Evolutionary conservation across 805 yeast genomes (phyloP), one percentile per base, ranked within the genome.

Genomic region (Candida patagonica): DNA sequence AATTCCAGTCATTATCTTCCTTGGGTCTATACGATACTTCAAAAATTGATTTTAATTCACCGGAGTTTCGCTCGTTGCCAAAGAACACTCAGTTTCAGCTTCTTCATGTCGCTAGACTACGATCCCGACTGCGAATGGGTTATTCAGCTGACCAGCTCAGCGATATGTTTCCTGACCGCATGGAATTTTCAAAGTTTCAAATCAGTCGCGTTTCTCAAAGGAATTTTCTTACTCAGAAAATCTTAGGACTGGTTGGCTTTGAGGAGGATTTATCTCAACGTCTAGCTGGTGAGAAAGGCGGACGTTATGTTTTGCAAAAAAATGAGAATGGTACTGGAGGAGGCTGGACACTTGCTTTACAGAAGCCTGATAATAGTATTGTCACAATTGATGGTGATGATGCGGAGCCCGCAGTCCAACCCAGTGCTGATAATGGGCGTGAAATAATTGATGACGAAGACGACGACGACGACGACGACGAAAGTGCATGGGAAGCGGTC

Each of bases 111-210:
- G 70, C 94, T 12, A 60, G 99, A 42, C 63, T 87, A 20, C 71
- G 86, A 45, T 88, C 96, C 0, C 65, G 99, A 42, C 70, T 92
- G 56, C 76, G 99, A 63, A 80, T 92, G 95, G 99, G 99, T 1
- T 88, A 83, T 54, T 69, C 89, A 0, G 84, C 87, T 42, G 87
- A 83, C n/a, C 96, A 92, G 53, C 65, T 92, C 26, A 83, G 84
- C 48, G 64, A 73, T 4, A 63, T 86, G 40, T 92, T 89, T 51
- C 94, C 96, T 0, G 70, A 83, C 52, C 76, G 88, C 39, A 70
- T 84, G 74, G 96, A 87, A 44, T 92, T 92, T 53, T 87, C 96
- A 13, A 79, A 73, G 51, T 92, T 92, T 58, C 99, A 92, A 58
- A 84, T 92, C 45, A 78, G 83, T 50, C 83, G 89, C 74, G 97